Evolutionary conservation across 78 protist species (phyloP).

Genomic region (Speleostelium caveatum): DNA sequence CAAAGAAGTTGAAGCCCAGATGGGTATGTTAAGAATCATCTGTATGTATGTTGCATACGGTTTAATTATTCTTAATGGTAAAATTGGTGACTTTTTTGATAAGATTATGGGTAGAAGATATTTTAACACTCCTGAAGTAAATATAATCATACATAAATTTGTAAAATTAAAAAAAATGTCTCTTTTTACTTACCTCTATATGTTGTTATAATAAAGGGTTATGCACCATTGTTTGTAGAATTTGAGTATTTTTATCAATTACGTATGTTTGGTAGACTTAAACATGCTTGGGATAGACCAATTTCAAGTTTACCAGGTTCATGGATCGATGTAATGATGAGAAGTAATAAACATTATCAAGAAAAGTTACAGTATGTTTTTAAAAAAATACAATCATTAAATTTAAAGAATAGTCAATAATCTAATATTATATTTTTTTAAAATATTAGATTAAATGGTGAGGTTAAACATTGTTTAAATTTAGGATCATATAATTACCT

Average conservation of each 20-base stretch:
- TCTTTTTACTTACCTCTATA: neutral
- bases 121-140: constrained; percentile 51
- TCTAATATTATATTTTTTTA: too few relatives aligned
- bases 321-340: constrained; percentile 84
- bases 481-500: constrained; percentile 98
- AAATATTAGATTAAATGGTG: constrained; percentile 61
- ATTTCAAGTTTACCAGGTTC: constrained; percentile 91
- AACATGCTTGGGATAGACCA: constrained; percentile 96
- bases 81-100: constrained; percentile 36
- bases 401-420: neutral
- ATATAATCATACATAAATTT: neutral
- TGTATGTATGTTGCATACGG: constrained; percentile 42
- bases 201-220: constrained; percentile 74
- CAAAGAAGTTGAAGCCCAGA: constrained; percentile 12
- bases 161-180: neutral
- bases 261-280: constrained; percentile 89
- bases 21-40: constrained; percentile 15
- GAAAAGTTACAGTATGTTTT: constrained; percentile 34
- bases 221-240: constrained; percentile 90
- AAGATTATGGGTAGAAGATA: constrained; percentile 44
- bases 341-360: constrained; percentile 75
- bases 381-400: neutral
- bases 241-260: constrained; percentile 94
- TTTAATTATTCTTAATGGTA: constrained; percentile 40
- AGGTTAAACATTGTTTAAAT: constrained; percentile 84